phyloP scores from a whole-genome alignment of 2,329 filamentous ascomycete species.

The Nannizziopsis barbatae region DNA sequence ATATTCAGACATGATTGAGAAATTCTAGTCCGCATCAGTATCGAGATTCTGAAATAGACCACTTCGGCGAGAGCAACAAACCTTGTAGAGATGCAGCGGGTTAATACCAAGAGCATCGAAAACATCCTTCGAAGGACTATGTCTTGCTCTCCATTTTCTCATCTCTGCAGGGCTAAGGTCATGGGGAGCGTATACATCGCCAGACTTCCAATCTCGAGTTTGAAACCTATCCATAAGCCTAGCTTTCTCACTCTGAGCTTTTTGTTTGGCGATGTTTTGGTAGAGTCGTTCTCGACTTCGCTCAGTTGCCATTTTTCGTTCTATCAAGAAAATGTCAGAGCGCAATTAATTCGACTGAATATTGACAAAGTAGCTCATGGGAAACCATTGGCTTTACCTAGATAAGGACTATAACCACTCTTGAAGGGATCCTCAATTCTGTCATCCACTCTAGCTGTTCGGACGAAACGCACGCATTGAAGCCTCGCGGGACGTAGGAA shows the following conservation, averaged over 20 bases:
- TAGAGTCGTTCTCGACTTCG: conserved; percentile 4
- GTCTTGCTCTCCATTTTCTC: conserved; percentile 60
- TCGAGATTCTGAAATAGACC: neutral
- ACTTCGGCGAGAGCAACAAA: conserved; percentile 32
- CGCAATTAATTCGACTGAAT: no score
- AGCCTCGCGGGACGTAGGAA: conserved; percentile 3
- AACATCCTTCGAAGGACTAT: conserved; percentile 52
- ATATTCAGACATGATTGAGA: conserved; percentile 80
- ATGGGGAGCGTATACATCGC: conserved; percentile 84
- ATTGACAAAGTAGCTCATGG: no score
- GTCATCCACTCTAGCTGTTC: neutral
- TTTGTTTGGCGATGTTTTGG: conserved; percentile 26
- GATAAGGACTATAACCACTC: conserved; percentile 2
- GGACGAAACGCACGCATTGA: conserved; percentile 1
- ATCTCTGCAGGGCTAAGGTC: conserved; percentile 71
- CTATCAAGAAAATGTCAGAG: neutral
- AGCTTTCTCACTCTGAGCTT: conserved; percentile 26
- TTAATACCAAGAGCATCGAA: conserved; percentile 71
- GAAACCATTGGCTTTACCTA: neutral
- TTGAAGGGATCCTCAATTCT: conserved; percentile 4
- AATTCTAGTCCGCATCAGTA: conserved; percentile 53
- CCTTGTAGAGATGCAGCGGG: conserved; percentile 78
- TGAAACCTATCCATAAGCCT: conserved; percentile 31
- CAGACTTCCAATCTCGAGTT: conserved; percentile 59
- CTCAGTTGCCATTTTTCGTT: neutral